phyloP scores from a whole-genome alignment of 2,329 filamentous ascomycete species.

The Atkinsonella texensis region DNA sequence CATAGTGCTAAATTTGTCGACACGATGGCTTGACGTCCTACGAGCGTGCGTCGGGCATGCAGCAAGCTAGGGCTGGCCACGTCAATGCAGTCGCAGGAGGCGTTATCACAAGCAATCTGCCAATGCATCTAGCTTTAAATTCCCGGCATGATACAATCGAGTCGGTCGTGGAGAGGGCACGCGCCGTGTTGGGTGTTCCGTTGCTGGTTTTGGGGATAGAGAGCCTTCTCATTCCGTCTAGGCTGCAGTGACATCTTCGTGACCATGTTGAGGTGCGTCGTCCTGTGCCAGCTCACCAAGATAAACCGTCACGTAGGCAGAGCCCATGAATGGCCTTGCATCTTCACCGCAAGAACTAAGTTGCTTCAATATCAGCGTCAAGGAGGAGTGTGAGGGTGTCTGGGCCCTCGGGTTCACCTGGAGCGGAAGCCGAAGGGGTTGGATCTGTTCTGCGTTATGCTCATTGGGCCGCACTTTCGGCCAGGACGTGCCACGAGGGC shows the following conservation, averaged over 20 bases:
- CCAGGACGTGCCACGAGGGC: neutral
- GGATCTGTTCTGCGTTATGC: neutral
- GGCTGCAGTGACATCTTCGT: neutral
- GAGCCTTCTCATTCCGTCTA: neutral
- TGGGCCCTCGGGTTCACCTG: neutral
- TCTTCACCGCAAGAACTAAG: conserved; percentile 3
- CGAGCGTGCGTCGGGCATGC: neutral
- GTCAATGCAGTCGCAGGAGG: neutral
- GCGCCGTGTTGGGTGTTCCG: neutral
- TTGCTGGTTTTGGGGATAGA: neutral
- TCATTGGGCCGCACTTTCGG: neutral
- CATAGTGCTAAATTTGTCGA: neutral
- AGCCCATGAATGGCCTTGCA: neutral
- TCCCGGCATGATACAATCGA: neutral
- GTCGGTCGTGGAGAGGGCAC: neutral
- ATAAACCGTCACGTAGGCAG: neutral
- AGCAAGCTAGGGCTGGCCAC: neutral
- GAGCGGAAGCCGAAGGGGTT: neutral
- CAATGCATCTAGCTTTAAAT: neutral
- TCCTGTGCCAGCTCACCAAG: neutral
- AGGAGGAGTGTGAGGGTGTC: neutral
- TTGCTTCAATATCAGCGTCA: neutral
- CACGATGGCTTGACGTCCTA: neutral
- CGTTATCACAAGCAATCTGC: neutral
- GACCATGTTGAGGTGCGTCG: conserved; percentile 1